Evolutionary conservation across 2,329 filamentous ascomycete genomes (phyloP), one percentile per base, ranked within the genome.

Genomic region (Ascochyta lentis): DNA sequence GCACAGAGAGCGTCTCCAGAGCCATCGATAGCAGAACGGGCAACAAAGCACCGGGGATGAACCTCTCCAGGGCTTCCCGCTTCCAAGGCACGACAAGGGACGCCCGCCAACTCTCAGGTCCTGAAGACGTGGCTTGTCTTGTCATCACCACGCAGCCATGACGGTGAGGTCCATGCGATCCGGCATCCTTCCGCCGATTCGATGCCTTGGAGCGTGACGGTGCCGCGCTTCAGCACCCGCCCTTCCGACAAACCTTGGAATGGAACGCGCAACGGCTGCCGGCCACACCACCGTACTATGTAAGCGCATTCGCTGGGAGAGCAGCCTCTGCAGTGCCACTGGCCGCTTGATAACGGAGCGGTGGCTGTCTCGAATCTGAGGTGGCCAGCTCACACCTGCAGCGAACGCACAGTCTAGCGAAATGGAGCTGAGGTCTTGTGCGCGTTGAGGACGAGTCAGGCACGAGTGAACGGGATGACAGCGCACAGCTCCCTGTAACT

Each of bases 391-490:
- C 67, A 71, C 63, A 65, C 66, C 47, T 64, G 62, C 66, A 65
- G 67, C 56, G 49, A 51, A 54, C 53, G 61, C 54, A 61, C 53
- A 63, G 61, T 57, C 67, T 65, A 63, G 54, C 61, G 60, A 61
- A 59, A 66, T 63, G 52, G 63, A 68, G 52, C 57, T 62, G 67
- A 68, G 56, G 54, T 68, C 62, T 61, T 61, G 59, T 64, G 65
- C 56, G 61, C 59, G 56, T 45, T 57, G 45, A 50, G 49, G 59
- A 58, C 69, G 69, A 70, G 64, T 71, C 67, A 68, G 63, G 64
- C 41, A 65, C 72, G 71, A 71, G 72, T 73, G 61, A 71, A 67
- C 60, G 67, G 29, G 63, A 69, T 71, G 74, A 76, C 74, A 75
- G 70, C 73, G 68, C 70, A 76, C 66, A 70, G 59, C 64, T 58